Evolutionary conservation across 345 rosid genomes (phyloP), one percentile per base, ranked within the genome.

Genomic region (Alliaria petiolata): DNA sequence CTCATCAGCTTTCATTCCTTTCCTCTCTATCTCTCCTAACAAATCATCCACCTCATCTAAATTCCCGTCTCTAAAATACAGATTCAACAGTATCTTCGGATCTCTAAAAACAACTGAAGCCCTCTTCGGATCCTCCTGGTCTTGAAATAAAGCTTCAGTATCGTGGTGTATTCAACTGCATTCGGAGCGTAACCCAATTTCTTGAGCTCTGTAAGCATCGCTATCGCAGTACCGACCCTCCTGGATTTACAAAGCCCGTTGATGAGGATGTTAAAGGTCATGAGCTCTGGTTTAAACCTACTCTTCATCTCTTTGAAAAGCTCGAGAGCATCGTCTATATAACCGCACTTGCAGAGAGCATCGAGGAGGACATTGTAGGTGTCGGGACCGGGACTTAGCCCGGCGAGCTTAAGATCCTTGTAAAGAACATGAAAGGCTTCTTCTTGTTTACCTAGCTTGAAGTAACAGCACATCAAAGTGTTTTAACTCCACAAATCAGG

Each of bases 401-500:
- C 80, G 0, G 70, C 54, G 3, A 56, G 62, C 0, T 61, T 36
- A 63, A 88, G 69, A 73, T 86, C 69, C 53, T 82, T 81, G 20
- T 12, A 46, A 63, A 85, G 84, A 55, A 90, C 77, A 60, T 67
- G 76, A 57, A 82, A 79, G 3, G 93, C 95, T 61, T 83, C 86
- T 8, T 84, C 87, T 0, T 85, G 86, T 31, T 78, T 84, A 4
- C 91, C 95, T 40, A 80, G 13, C 61, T 82, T 83, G 68, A 90
- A 86, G 65, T 86, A 76, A 61, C 91, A 84, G 67, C 84, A 87
- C 93, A 88, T 90, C 77, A 92, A 70, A 60, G 85, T 81, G 66
- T 92, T 92, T 42, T 84, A 92, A 78, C 86, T 90, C 89, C 98
- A 90, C 34, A 83, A 22, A 81, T 92, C 87, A 2, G 96, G 93